Base-by-base conservation (phyloP, 225 moss, liverwort and hornwort genomes). In the Pleurozium schreberi region DNA sequence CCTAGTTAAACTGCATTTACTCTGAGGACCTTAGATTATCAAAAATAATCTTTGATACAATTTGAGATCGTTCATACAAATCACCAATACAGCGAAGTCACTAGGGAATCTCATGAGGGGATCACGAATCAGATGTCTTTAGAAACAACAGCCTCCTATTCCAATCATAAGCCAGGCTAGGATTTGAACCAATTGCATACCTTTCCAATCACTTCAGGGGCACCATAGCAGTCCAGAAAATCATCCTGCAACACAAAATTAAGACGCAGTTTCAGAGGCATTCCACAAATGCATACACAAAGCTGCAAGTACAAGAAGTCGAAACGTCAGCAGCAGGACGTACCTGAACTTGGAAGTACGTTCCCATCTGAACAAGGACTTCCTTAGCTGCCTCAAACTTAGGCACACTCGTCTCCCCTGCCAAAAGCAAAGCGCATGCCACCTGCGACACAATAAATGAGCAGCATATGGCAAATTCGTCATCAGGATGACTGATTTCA, bases 341-440 rank as follows among this genome's bases (percentile, higher is more conserved):
- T 89, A 97, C 98, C 95, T 97, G 96, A 89, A 95, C 97, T 96
- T 98, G 97, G 90, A 98, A 97, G 89, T 97, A 98, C 33, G 94
- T 96, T 61, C 97, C 98, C 98, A 98, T 98, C 85, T 94, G 93
- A 38, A 98, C 93, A 73, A 98, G 93, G 83, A 97, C 93, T 76
- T 96, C 95, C 92, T 98, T 93, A 43, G 95, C 95, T 82, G 93
- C 89, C 89, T 95, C 95, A 87, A 97, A 96, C 92, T 96, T 95
- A 61, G 92, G 91, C 83, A 92, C 92, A 83, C 90, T 92, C 75
- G 94, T 87, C 90, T 98, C 98, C 82, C 94, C 96, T 81, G 90
- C 88, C 95, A 98, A 93, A n/a, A 96, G 92, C 90, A 98, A 95
- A 86, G 98, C 98, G 83, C 97, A 97, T 6, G 97, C 96, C 74